Evolutionary conservation across 805 yeast genomes (phyloP).

Genomic region (Grigorovia jiainica): DNA sequence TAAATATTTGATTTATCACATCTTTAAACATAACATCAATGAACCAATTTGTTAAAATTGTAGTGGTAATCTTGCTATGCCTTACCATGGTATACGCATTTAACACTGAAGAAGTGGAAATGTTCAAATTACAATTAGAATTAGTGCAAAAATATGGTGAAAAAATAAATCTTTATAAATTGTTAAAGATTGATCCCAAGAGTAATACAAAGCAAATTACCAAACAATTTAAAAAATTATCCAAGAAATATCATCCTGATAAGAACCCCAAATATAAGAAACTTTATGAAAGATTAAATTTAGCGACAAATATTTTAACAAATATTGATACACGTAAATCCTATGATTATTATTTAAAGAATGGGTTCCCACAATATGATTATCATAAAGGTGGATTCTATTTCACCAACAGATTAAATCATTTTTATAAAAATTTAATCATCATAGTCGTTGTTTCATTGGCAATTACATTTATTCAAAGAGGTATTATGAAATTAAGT

Average conservation of each 20-base stretch:
- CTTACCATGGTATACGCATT: slow-evolving; percentile 37
- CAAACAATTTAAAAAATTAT: slow-evolving; percentile 59
- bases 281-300: slow-evolving; percentile 62
- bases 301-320: slow-evolving; percentile 66
- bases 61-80: slow-evolving; percentile 12
- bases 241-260: slow-evolving; percentile 80
- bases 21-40: background rate
- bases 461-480: slow-evolving; percentile 50
- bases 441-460: slow-evolving; percentile 43
- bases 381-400: slow-evolving; percentile 49
- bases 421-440: slow-evolving; percentile 34
- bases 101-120: slow-evolving; percentile 64
- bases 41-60: background rate
- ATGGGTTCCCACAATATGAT: slow-evolving; percentile 81
- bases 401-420: slow-evolving; percentile 59
- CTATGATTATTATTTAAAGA: slow-evolving; percentile 73
- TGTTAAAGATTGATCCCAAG: slow-evolving; percentile 36
- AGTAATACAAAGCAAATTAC: slow-evolving; percentile 46
- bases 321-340: slow-evolving; percentile 49
- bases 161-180: slow-evolving; percentile 56
- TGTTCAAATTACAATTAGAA: slow-evolving; percentile 62
- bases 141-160: slow-evolving; percentile 53
- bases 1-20: no score
- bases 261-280: slow-evolving; percentile 44
- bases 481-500: slow-evolving; percentile 42